Percentiles rank a stretch among this genome's conserved stretches.
These are phyloP conservation scores for Wickerhamomyces xylosicus DNA, from an alignment of 805 yeast species.

Conservation along the genomic window DNA sequence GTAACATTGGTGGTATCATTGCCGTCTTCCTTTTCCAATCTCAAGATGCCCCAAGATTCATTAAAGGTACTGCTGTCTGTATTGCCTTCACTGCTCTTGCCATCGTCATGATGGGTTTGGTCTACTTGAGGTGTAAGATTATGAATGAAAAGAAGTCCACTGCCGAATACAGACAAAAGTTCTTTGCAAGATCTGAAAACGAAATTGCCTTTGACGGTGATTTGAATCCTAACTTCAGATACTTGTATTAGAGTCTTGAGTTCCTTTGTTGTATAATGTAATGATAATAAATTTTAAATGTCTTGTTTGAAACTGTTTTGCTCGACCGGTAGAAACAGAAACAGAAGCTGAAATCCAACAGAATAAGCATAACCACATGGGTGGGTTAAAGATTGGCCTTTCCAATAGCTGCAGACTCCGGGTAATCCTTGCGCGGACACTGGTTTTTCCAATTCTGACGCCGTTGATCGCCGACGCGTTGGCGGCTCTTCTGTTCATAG, in stretches of 20 bases:
- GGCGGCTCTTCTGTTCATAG: too few species aligned
- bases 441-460: too few species aligned
- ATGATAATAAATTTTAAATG: too few species aligned
- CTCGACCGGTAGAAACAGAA: too few species aligned
- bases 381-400: too few species aligned
- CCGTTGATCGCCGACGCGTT: too few species aligned
- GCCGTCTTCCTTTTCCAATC: slow-evolving; percentile 27
- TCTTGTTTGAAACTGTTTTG: too few species aligned
- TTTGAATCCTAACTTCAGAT: slow-evolving; percentile 33
- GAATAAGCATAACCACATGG: too few species aligned
- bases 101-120: slow-evolving; percentile 23
- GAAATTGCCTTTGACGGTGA: slow-evolving; percentile 28
- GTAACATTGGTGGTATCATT: slow-evolving; percentile 30
- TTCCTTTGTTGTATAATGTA: not conserved
- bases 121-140: slow-evolving; percentile 22
- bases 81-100: slow-evolving; percentile 34
- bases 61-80: slow-evolving; percentile 29
- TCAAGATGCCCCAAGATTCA: slow-evolving; percentile 30
- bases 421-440: too few species aligned
- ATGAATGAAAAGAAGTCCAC: slow-evolving; percentile 27
- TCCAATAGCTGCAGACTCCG: too few species aligned
- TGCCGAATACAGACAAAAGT: slow-evolving; percentile 21
- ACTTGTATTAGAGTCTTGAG: slow-evolving; percentile 25
- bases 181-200: slow-evolving; percentile 20
- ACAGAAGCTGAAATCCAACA: too few species aligned